Conservation (phyloP, 768 basidiomycete species). For the Cantharellus anzutake region DNA sequence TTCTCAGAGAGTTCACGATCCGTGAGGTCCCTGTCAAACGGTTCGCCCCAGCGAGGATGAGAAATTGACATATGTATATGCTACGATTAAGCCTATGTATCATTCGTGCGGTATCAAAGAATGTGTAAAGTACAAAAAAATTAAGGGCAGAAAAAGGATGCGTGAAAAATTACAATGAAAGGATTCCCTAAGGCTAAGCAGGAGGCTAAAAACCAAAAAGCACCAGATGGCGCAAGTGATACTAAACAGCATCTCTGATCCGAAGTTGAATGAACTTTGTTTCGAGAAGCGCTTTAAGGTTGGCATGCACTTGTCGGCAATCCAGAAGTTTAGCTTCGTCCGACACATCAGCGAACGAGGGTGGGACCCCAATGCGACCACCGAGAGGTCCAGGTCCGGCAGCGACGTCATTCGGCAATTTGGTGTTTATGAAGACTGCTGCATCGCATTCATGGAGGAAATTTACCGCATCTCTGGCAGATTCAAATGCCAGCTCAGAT, state of each 20-base stretch:
- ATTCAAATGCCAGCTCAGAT: slow-evolving; percentile 71
- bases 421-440: slow-evolving; percentile 34
- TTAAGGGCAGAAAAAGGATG: not conserved
- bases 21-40: slow-evolving; percentile 68
- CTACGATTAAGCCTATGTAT: not conserved
- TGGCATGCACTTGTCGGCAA: no score
- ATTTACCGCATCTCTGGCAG: slow-evolving; percentile 34
- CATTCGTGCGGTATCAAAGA: not conserved
- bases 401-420: no score
- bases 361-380: no score
- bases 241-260: not conserved
- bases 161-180: not conserved
- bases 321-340: no score
- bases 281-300: no score
- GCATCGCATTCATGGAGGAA: slow-evolving; percentile 59
- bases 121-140: not conserved
- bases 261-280: no score
- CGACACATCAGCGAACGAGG: no score
- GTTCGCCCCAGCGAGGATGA: slow-evolving; percentile 85
- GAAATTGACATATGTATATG: slow-evolving; percentile 33
- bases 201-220: no score
- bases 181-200: no score
- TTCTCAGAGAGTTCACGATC: slow-evolving; percentile 57
- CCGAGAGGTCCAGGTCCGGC: no score
- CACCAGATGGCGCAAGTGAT: not conserved